A percentile compares a stretch with the other conserved stretches of the same genome.
phyloP scores from a whole-genome alignment of 768 basidiomycete genomes.

The Phlebiopsis flavidoalba region DNA sequence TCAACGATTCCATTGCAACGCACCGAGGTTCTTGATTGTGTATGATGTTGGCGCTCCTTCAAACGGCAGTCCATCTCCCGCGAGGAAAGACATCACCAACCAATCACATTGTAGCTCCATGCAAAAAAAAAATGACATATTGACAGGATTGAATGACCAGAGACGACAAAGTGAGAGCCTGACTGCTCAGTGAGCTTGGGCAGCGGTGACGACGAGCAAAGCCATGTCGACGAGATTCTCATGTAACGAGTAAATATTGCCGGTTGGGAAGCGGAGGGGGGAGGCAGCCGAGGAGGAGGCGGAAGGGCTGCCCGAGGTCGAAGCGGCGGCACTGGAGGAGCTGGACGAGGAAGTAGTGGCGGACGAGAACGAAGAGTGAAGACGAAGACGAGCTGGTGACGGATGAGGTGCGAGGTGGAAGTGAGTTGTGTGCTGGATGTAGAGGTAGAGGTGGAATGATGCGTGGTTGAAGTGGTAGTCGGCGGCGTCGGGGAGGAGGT shows the following conservation, averaged over 20 bases:
- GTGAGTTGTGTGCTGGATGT: neutral
- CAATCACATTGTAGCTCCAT: neutral
- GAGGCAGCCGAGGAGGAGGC: neutral
- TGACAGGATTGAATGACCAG: neutral
- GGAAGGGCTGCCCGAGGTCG: neutral
- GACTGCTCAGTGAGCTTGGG: neutral
- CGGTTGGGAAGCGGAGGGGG: neutral
- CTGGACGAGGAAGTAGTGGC: neutral
- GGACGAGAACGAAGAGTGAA: neutral
- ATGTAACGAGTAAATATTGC: neutral
- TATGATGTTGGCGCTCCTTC: neutral
- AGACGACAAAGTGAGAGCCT: too few species aligned
- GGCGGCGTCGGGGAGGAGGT: neutral
- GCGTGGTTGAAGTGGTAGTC: constrained; percentile 11
- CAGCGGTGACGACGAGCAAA: neutral
- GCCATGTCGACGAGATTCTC: neutral
- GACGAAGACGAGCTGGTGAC: constrained; percentile 6
- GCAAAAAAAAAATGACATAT: neutral
- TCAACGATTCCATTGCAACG: too few species aligned
- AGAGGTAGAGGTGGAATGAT: neutral
- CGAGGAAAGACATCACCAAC: neutral
- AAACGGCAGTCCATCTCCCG: neutral
- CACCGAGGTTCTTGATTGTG: neutral
- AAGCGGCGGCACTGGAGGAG: neutral
- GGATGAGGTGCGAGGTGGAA: neutral